phyloP scores from a whole-genome alignment of 371 early-diverging fungal species.

The Haplosporangium sp. region DNA sequence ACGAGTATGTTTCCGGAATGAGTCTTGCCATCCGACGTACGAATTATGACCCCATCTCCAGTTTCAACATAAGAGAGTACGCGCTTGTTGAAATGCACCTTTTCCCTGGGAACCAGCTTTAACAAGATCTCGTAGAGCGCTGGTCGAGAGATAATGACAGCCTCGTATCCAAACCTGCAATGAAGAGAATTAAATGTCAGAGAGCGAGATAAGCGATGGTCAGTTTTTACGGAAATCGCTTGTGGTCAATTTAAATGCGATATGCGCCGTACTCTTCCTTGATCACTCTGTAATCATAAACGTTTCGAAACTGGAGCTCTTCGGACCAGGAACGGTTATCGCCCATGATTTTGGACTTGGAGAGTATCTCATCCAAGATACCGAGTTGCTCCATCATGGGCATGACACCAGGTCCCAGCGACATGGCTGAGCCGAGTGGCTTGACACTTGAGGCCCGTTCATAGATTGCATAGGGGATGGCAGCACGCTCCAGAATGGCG shows the following conservation, averaged over 20 bases:
- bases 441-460: slow-evolving; percentile 12
- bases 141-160: slow-evolving; percentile 21
- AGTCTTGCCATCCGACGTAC: neutral
- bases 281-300: too few species aligned
- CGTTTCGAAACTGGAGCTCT: too few species aligned
- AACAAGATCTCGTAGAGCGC: slow-evolving; percentile 12
- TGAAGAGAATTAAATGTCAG: neutral
- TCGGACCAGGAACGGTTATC: too few species aligned
- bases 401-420: neutral
- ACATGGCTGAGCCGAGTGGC: slow-evolving; percentile 7
- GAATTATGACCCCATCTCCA: slow-evolving; percentile 14
- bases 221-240: neutral
- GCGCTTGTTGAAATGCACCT: slow-evolving; percentile 9
- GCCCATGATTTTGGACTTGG: too few species aligned
- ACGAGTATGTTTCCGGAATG: slow-evolving; percentile 25
- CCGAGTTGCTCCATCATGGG: neutral
- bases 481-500: slow-evolving; percentile 7
- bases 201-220: neutral
- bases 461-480: slow-evolving; percentile 13
- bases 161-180: neutral
- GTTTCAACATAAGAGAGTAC: slow-evolving; percentile 1
- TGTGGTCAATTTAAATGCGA: too few species aligned
- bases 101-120: slow-evolving; percentile 5
- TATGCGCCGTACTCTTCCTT: too few species aligned
- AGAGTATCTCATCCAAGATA: neutral